Percentiles rank a stretch among this genome's conserved stretches.
Evolutionary conservation across 2,329 filamentous ascomycete genomes (phyloP).

Genomic region (Xylariaceae sp.): DNA sequence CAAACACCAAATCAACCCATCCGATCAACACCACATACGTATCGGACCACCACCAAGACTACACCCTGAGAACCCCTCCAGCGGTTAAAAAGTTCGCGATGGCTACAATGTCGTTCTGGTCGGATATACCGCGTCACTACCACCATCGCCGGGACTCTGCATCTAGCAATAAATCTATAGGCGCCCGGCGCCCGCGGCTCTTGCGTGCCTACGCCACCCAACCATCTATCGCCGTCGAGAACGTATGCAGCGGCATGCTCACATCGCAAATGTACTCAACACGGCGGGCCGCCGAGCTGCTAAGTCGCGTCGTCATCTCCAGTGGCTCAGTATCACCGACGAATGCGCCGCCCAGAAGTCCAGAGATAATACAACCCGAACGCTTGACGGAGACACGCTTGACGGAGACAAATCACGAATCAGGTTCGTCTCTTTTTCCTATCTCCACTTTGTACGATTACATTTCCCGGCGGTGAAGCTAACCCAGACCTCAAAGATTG

Average conservation of each 20-base stretch:
- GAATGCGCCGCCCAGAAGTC: slow-evolving; percentile 36
- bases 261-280: slow-evolving; percentile 41
- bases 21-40: slow-evolving; percentile 1
- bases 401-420: slow-evolving; percentile 24
- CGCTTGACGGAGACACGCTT: slow-evolving; percentile 26
- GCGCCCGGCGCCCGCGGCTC: slow-evolving; percentile 48
- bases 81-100: slow-evolving; percentile 25
- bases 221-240: slow-evolving; percentile 54
- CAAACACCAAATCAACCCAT: neutral
- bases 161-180: slow-evolving; percentile 34
- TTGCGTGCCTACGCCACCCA: slow-evolving; percentile 54
- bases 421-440: slow-evolving; percentile 23
- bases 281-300: slow-evolving; percentile 51
- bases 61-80: neutral
- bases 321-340: slow-evolving; percentile 41
- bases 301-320: slow-evolving; percentile 51
- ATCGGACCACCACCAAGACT: neutral
- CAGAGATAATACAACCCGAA: too few relatives aligned
- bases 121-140: slow-evolving; percentile 32
- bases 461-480: slow-evolving; percentile 9
- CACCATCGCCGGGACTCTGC: slow-evolving; percentile 40
- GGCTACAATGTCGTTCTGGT: slow-evolving; percentile 34
- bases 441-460: neutral
- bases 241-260: slow-evolving; percentile 49
- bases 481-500: slow-evolving; percentile 30